Conservation (phyloP, 805 yeast genomes). For the Tetrapisispora namnaoensis region DNA sequence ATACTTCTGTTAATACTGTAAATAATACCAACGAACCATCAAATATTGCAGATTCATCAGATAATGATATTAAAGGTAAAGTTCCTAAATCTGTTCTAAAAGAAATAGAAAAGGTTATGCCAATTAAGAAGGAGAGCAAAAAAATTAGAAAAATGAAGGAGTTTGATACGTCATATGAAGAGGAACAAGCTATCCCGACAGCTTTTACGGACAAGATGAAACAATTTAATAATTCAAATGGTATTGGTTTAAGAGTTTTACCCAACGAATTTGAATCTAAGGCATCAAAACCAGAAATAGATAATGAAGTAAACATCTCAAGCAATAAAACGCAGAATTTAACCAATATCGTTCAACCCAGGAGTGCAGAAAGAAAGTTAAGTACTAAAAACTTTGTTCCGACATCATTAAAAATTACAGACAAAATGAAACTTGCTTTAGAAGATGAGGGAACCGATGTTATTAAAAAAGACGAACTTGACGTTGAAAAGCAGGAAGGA, state of each 20-base stretch:
- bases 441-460: conserved; percentile 3
- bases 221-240: conserved; percentile 11
- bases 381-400: conserved; percentile 4
- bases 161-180: conserved; percentile 2
- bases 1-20: background rate
- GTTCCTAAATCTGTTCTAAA: background rate
- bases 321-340: background rate
- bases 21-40: background rate
- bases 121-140: background rate
- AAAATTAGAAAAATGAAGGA: background rate
- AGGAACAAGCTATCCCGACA: background rate
- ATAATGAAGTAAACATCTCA: background rate
- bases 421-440: conserved; percentile 8
- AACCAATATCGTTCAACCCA: background rate
- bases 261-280: background rate
- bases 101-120: background rate
- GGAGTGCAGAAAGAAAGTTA: background rate
- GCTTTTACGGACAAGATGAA: conserved; percentile 15
- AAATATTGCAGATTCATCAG: background rate
- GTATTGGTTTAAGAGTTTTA: conserved; percentile 12
- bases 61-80: background rate
- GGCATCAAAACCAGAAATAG: background rate
- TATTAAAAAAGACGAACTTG: background rate
- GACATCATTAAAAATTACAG: conserved; percentile 9
- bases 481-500: background rate